A percentile compares a stretch with the other conserved stretches of the same genome.
Conservation (phyloP, 2,329 filamentous ascomycete species). For the Karstenula rhodostoma region DNA sequence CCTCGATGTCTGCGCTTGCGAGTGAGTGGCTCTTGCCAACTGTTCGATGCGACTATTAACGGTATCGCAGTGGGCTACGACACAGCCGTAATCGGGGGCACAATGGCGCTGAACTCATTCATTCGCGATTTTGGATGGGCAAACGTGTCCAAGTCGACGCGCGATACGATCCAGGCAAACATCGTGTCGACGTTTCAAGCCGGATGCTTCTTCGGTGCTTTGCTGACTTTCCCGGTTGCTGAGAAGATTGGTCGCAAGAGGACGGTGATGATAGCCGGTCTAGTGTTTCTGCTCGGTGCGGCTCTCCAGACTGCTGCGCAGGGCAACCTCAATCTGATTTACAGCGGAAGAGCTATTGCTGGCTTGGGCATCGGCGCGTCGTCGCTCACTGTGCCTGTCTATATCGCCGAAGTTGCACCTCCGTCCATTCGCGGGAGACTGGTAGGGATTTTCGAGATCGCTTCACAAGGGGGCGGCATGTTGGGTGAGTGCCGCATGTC, state of each 20-base stretch:
- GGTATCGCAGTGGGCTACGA: conserved; percentile 43
- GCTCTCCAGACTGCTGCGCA: conserved; percentile 51
- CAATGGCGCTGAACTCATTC: conserved; percentile 51
- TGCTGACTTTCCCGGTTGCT: conserved; percentile 56
- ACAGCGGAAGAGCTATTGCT: conserved; percentile 47
- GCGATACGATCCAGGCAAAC: conserved; percentile 51
- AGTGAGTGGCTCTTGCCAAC: conserved; percentile 27
- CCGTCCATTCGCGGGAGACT: conserved; percentile 70
- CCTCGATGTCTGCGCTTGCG: conserved; percentile 50
- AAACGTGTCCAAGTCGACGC: conserved; percentile 36
- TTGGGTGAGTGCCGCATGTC: conserved; percentile 22
- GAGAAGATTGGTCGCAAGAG: conserved; percentile 60
- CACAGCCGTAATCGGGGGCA: conserved; percentile 51
- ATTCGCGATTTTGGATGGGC: conserved; percentile 46
- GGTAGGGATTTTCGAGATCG: conserved; percentile 72
- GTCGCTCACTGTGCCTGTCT: conserved; percentile 49
- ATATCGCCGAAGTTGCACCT: conserved; percentile 57
- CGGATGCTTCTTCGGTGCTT: conserved; percentile 51
- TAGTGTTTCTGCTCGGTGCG: conserved; percentile 54
- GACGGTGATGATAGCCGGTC: conserved; percentile 56
- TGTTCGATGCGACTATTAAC: background rate
- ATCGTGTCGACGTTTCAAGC: conserved; percentile 51
- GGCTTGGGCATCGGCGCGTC: conserved; percentile 51
- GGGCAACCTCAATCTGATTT: conserved; percentile 48
- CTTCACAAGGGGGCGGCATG: conserved; percentile 69